Evolutionary conservation across 2,329 filamentous ascomycete species (phyloP).

Genomic region (Periconia macrospinosa): DNA sequence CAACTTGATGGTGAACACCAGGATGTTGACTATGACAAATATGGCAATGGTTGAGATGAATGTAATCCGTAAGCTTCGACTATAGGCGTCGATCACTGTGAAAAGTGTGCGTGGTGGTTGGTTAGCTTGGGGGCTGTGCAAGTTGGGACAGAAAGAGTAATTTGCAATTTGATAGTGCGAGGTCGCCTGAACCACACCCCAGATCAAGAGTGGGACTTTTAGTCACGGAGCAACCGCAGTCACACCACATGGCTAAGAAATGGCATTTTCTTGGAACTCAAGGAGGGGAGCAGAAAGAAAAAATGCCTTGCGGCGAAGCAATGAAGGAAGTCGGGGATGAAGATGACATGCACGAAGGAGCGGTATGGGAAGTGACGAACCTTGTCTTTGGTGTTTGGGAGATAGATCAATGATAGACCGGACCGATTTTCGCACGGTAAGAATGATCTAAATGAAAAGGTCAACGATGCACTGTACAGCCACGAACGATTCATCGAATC

Average conservation of each 20-base stretch:
- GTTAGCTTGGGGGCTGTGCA: slow-evolving; percentile 26
- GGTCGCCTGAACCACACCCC: too few species aligned
- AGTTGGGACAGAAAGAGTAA: neutral
- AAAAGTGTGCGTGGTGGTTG: neutral
- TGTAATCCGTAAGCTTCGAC: slow-evolving; percentile 42
- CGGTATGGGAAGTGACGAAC: slow-evolving; percentile 29
- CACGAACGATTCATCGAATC: neutral
- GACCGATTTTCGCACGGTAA: slow-evolving; percentile 55
- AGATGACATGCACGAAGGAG: neutral
- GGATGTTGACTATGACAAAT: slow-evolving; percentile 53
- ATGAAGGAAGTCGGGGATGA: neutral
- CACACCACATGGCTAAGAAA: too few species aligned
- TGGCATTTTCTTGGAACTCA: too few species aligned
- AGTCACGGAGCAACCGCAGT: too few species aligned
- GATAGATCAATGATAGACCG: slow-evolving; percentile 51
- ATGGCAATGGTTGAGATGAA: slow-evolving; percentile 48
- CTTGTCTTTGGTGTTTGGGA: slow-evolving; percentile 50
- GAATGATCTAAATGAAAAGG: slow-evolving; percentile 40
- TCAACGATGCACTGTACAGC: slow-evolving; percentile 6
- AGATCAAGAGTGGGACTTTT: too few species aligned
- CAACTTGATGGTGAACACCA: slow-evolving; percentile 58
- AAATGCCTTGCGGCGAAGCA: neutral
- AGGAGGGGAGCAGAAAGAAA: too few species aligned
- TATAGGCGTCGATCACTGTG: slow-evolving; percentile 44
- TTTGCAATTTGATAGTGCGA: neutral